Evolutionary conservation across 78 protist species (phyloP), one percentile per base, ranked within the genome.

Genomic region (Parvularia atlantis): DNA sequence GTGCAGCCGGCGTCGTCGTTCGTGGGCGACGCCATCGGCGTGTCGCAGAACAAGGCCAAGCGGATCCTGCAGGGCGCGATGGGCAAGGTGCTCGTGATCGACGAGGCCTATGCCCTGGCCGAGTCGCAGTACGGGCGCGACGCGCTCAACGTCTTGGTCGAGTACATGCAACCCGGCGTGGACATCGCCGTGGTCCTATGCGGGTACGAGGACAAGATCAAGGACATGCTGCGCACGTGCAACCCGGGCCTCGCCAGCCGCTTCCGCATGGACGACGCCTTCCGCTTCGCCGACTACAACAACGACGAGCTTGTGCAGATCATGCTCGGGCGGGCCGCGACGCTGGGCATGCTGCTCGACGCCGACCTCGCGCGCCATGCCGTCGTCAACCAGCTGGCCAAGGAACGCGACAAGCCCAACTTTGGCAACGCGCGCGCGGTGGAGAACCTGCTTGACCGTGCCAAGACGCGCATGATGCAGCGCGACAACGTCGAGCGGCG

Each of bases 401-500:
- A 9, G 58, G 35, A 48, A 63, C 48, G 75, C 26, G 24, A 5
- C 30, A 2, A 9, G 40, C 79, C 79, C 26, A 33, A 69, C 62
- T 81, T 81, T 36, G 85, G 85, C 9, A 81, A 81, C 26, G 85
- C 77, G 14, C 73, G 85, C 1, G 71, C 72, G 2, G 80, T 69
- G n/a, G 31, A 52, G 36, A 50, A 58, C 10, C 48, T 67, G 16
- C 37, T 76, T n/a, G 10, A 26, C 2, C 36, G 36, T 1, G 81
- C 81, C 41, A 46, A 26, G 59, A 30, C 9, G 26, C 36, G 61
- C 26, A 1, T 40, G 57, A 3, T 1, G 41, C 30, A 22, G 30
- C 73, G 62, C 31, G 35, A n/a, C n/a, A 5, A 1, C 19, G 61
- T 35, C 16, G n/a, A 14, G n/a, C 17, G n/a, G 17, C 9, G n/a